Evolutionary conservation across 257 asterid species (phyloP).

Genomic region (Fraxinus excelsior): DNA sequence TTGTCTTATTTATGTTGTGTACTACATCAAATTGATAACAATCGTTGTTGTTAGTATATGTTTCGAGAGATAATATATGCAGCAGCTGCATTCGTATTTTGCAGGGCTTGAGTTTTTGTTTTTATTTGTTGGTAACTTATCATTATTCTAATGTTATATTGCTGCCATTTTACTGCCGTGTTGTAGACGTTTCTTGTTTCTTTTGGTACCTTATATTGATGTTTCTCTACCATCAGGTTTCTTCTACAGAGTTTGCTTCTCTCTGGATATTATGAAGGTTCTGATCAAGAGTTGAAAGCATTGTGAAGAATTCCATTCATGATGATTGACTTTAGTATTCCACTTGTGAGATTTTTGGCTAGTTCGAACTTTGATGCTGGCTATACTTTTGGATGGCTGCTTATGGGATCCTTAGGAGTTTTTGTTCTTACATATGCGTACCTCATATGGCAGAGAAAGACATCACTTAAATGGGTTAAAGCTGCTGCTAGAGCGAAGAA

Average conservation of each 20-base stretch:
- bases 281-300: constrained; percentile 30
- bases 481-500: constrained; percentile 86
- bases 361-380: constrained; percentile 53
- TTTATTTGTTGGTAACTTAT: neutral
- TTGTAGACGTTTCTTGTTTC: constrained; percentile 1
- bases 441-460: constrained; percentile 71
- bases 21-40: constrained; percentile 4
- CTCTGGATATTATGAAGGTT: constrained; percentile 18
- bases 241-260: constrained; percentile 20
- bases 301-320: constrained; percentile 37
- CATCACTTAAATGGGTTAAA: constrained; percentile 83
- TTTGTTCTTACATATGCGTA: constrained; percentile 60
- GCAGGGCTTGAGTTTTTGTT: neutral
- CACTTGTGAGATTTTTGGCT: constrained; percentile 52
- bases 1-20: neutral
- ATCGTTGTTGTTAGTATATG: neutral
- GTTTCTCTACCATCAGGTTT: constrained; percentile 28
- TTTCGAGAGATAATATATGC: constrained; percentile 9
- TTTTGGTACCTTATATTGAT: constrained; percentile 5
- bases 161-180: neutral
- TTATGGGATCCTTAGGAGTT: constrained; percentile 67
- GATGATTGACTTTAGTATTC: constrained; percentile 61
- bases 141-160: neutral
- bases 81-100: neutral
- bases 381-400: constrained; percentile 60